Percentiles rank a stretch among this genome's conserved stretches.
Evolutionary conservation across 2,329 filamentous ascomycete genomes (phyloP).

Genomic region (Ophiocordyceps sinensis): DNA sequence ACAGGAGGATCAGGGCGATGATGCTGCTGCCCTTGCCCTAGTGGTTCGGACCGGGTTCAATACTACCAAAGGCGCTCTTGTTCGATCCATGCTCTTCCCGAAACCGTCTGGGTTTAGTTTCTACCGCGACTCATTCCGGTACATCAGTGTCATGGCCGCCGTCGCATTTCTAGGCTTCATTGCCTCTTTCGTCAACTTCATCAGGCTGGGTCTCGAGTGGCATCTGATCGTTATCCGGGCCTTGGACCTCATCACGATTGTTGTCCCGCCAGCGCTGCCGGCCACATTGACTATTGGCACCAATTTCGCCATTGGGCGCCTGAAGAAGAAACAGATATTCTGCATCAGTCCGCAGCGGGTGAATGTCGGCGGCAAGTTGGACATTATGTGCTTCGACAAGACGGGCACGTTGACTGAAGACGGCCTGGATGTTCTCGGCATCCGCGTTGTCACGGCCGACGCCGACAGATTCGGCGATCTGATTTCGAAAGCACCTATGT

Average conservation of each 20-base stretch:
- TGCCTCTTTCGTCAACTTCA: conserved; percentile 85
- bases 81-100: conserved; percentile 95
- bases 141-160: conserved; percentile 89
- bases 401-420: conserved; percentile 97
- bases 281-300: conserved; percentile 93
- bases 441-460: conserved; percentile 58
- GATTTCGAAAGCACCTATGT: conserved; percentile 36
- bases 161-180: conserved; percentile 79
- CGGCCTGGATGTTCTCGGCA: conserved; percentile 81
- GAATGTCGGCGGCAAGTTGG: conserved; percentile 90
- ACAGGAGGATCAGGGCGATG: conserved; percentile 71
- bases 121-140: conserved; percentile 92
- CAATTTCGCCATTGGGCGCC: conserved; percentile 76
- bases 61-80: conserved; percentile 89
- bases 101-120: conserved; percentile 98
- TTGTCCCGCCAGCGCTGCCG: conserved; percentile 86
- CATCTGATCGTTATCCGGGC: conserved; percentile 85
- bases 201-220: conserved; percentile 71
- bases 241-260: conserved; percentile 91
- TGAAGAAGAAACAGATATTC: conserved; percentile 85
- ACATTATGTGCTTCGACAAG: conserved; percentile 96
- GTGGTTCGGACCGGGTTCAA: conserved; percentile 93
- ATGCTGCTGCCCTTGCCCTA: conserved; percentile 82
- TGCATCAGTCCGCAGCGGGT: conserved; percentile 96
- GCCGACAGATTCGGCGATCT: conserved; percentile 58